Evolutionary conservation across 2,329 filamentous ascomycete genomes (phyloP).

Genomic region (Fusarium illudens): DNA sequence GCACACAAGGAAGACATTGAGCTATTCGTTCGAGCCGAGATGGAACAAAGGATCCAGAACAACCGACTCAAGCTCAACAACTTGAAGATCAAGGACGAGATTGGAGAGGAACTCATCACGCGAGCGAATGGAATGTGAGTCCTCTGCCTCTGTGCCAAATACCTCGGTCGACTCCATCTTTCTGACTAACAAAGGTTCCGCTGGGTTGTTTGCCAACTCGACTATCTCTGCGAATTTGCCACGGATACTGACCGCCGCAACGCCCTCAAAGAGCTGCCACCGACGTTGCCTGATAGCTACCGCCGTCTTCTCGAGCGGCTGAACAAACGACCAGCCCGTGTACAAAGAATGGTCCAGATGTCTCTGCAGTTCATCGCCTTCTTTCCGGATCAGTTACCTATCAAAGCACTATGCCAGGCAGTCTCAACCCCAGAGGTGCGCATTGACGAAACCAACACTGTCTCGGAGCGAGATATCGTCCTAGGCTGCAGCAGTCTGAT

Average conservation of each 20-base stretch:
- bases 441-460: not conserved
- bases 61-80: not conserved
- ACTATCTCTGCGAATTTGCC: slow-evolving; percentile 24
- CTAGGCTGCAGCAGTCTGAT: slow-evolving; percentile 21
- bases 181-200: slow-evolving; percentile 17
- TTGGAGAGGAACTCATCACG: not conserved
- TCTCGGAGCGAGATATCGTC: slow-evolving; percentile 6
- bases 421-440: not conserved
- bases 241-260: slow-evolving; percentile 11
- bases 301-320: slow-evolving; percentile 13
- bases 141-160: not conserved
- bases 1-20: slow-evolving; percentile 10
- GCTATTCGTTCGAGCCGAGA: slow-evolving; percentile 17
- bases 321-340: fast-evolving
- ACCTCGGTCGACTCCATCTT: fast-evolving
- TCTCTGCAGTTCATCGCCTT: slow-evolving; percentile 10
- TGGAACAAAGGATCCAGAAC: slow-evolving; percentile 4
- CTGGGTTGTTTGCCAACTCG: slow-evolving; percentile 33
- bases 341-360: slow-evolving; percentile 7
- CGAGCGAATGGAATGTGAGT: slow-evolving; percentile 25
- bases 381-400: not conserved
- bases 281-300: slow-evolving; percentile 10
- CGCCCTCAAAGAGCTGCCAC: slow-evolving; percentile 10
- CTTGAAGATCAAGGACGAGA: slow-evolving; percentile 13
- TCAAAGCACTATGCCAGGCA: slow-evolving; percentile 1